Evolutionary conservation across 2,329 filamentous ascomycete species (phyloP).

Genomic region (Meredithiella fracta): DNA sequence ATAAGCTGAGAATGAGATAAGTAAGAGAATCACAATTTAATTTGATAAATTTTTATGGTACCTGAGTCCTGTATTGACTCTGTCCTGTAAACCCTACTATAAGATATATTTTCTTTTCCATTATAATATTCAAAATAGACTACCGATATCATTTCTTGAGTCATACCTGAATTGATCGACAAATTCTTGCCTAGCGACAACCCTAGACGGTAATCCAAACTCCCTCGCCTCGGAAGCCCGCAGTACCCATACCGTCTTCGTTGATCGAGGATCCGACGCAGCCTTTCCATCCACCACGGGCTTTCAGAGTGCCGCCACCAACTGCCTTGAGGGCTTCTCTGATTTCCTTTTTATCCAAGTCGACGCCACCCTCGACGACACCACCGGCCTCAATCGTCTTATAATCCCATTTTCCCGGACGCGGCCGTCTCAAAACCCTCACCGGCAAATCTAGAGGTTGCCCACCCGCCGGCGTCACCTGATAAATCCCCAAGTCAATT

Average conservation of each 20-base stretch:
- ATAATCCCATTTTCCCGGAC: slow-evolving; percentile 26
- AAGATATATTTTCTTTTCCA: too few species aligned
- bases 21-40: too few species aligned
- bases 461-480: slow-evolving; percentile 23
- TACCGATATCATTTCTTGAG: too few species aligned
- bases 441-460: slow-evolving; percentile 23
- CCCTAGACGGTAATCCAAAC: background rate
- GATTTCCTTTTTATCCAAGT: slow-evolving; percentile 24
- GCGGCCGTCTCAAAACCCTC: slow-evolving; percentile 24
- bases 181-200: background rate
- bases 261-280: background rate
- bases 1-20: too few species aligned
- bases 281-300: slow-evolving; percentile 24
- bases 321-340: slow-evolving; percentile 20
- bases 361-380: slow-evolving; percentile 22
- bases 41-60: too few species aligned
- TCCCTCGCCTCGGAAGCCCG: background rate
- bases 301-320: slow-evolving; percentile 20
- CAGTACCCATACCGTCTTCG: background rate
- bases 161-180: too few species aligned
- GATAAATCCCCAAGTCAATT: slow-evolving; percentile 26
- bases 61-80: too few species aligned
- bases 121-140: too few species aligned
- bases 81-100: too few species aligned
- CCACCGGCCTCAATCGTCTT: slow-evolving; percentile 25